Percentiles rank a stretch among this genome's conserved stretches.
Conservation (phyloP, 768 basidiomycete species). For the Tylopilus sp. region DNA sequence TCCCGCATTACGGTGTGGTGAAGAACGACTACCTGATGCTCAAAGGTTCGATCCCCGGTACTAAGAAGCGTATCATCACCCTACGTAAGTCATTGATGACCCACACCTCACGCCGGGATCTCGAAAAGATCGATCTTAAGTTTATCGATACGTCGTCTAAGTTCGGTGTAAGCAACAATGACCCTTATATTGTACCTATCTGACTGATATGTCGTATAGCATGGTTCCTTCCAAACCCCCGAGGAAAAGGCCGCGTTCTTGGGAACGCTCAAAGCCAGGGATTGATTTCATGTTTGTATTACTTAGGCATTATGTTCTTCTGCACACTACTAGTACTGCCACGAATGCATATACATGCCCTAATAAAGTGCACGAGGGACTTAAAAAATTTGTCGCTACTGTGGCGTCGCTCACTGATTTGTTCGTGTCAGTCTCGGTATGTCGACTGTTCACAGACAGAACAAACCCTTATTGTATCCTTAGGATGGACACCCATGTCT, state of each 20-base stretch:
- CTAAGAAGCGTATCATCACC: conserved; percentile 97
- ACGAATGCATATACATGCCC: conserved; percentile 30
- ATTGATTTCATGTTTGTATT: conserved; percentile 49
- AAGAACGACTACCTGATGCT: conserved; percentile 98
- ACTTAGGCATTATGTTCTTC: conserved; percentile 35
- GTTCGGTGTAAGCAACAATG: conserved; percentile 70
- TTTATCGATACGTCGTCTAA: conserved; percentile 99
- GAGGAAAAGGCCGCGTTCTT: conserved; percentile 96
- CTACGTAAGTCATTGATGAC: conserved; percentile 97
- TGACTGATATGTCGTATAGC: conserved; percentile 41
- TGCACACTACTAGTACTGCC: conserved; percentile 36
- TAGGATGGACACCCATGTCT: conserved; percentile 79
- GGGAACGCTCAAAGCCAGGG: conserved; percentile 84
- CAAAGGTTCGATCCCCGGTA: conserved; percentile 94
- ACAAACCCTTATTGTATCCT: conserved; percentile 7
- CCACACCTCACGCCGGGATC: conserved; percentile 91
- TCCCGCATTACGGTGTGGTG: conserved; percentile 98
- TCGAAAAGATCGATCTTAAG: conserved; percentile 97
- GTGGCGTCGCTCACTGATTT: not conserved
- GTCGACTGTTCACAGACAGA: conserved; percentile 15
- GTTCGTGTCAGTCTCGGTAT: conserved; percentile 47
- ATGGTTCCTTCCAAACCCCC: conserved; percentile 94
- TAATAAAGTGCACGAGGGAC: not conserved
- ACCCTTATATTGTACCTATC: not conserved
- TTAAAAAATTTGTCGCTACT: not conserved